phyloP scores from a whole-genome alignment of 805 yeast species.

The Diddensiella transvaalensis region DNA sequence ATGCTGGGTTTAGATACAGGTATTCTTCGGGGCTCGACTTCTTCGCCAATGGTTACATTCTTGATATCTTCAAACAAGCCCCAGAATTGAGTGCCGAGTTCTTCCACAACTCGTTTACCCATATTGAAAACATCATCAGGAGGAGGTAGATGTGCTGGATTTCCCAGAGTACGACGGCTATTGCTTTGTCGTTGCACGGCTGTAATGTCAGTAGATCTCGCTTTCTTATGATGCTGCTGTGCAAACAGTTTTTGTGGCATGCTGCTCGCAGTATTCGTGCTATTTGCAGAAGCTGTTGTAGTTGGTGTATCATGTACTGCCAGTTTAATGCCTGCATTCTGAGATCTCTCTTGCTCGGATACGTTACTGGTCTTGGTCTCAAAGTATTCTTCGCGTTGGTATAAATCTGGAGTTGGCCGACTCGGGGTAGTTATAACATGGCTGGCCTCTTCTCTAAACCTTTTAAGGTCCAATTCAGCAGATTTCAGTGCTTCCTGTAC shows the following conservation, averaged over 20 bases:
- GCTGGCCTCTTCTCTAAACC: constrained; percentile 27
- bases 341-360: not conserved
- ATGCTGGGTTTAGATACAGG: constrained; percentile 1
- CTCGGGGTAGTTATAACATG: constrained; percentile 17
- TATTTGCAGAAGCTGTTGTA: not conserved
- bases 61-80: constrained; percentile 34
- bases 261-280: not conserved
- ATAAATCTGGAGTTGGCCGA: not conserved
- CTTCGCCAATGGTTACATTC: constrained; percentile 35
- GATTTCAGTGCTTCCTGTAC: constrained; percentile 31
- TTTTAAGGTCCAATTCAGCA: constrained; percentile 36
- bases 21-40: constrained; percentile 4
- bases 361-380: not conserved
- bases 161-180: not conserved
- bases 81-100: constrained; percentile 35
- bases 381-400: not conserved
- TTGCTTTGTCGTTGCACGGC: too few relatives aligned
- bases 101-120: constrained; percentile 34
- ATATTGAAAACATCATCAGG: constrained; percentile 28
- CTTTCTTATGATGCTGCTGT: not conserved
- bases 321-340: not conserved
- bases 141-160: constrained; percentile 17
- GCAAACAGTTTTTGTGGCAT: not conserved
- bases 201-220: constrained; percentile 1
- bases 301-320: not conserved